Percentiles rank a stretch among this genome's conserved stretches.
Conservation (phyloP, 1,139 yeast genomes). For the Sugiyamaella neomexicana region DNA sequence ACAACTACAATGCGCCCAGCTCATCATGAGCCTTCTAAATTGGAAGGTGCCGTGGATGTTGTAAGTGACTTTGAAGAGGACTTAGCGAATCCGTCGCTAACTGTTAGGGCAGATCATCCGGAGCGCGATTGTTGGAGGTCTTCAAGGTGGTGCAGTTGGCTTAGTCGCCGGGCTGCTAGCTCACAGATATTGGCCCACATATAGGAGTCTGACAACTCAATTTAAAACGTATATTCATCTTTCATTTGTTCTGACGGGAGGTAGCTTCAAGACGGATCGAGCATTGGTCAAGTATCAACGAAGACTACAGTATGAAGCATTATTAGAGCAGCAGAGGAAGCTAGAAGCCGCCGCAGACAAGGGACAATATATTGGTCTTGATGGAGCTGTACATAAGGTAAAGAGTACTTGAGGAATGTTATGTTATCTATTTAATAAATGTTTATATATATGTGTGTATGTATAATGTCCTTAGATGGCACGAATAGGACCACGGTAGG, state of each 20-base stretch:
- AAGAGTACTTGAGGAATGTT: neutral
- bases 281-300: constrained; percentile 33
- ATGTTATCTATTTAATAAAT: neutral
- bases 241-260: constrained; percentile 34
- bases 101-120: constrained; percentile 26
- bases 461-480: neutral
- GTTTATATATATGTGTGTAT: neutral
- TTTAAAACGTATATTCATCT: constrained; percentile 35
- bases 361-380: constrained; percentile 32
- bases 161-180: constrained; percentile 31
- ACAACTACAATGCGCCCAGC: constrained; percentile 32
- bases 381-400: constrained; percentile 20
- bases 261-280: constrained; percentile 34
- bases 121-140: constrained; percentile 32
- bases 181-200: constrained; percentile 33
- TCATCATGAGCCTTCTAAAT: constrained; percentile 36
- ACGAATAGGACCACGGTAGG: neutral
- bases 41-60: constrained; percentile 36
- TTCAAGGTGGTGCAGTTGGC: constrained; percentile 34
- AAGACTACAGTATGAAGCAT: constrained; percentile 27
- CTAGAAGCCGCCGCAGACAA: constrained; percentile 34
- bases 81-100: neutral
- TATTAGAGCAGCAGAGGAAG: constrained; percentile 24
- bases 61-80: constrained; percentile 26
- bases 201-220: constrained; percentile 32